phyloP scores from a whole-genome alignment of 306 rosid genomes.

The Sindora glabra region DNA sequence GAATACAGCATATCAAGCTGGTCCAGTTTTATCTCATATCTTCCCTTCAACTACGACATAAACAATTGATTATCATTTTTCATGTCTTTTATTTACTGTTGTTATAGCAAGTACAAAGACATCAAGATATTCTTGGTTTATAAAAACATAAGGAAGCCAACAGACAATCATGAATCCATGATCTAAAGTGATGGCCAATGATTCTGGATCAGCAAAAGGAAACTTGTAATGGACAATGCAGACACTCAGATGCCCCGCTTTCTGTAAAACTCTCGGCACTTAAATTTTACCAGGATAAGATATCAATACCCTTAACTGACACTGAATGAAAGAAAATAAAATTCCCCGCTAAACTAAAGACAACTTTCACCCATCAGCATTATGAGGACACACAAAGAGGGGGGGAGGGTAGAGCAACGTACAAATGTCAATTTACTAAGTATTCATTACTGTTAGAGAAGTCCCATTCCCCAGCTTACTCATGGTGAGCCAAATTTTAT shows the following conservation, averaged over 20 bases:
- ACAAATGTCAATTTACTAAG: too few species aligned
- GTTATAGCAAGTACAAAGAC: slow-evolving; percentile 13
- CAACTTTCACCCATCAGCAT: neutral
- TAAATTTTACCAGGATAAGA: slow-evolving; percentile 4
- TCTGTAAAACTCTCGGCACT: neutral
- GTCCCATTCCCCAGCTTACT: too few species aligned
- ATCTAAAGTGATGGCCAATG: slow-evolving; percentile 1
- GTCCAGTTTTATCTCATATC: slow-evolving; percentile 8
- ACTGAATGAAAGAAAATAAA: neutral
- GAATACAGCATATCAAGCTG: neutral
- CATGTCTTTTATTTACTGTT: neutral
- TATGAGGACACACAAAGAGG: neutral
- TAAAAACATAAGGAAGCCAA: neutral
- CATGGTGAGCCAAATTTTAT: too few species aligned
- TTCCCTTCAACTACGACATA: slow-evolving; percentile 5
- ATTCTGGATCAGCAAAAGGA: neutral
- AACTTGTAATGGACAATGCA: slow-evolving; percentile 5
- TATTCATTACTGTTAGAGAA: too few species aligned
- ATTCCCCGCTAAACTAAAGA: slow-evolving; percentile 1
- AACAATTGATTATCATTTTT: neutral
- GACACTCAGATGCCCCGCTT: slow-evolving; percentile 14
- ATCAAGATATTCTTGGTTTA: slow-evolving; percentile 5
- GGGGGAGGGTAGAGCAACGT: neutral
- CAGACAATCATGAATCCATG: neutral
- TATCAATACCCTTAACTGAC: neutral